phyloP scores from a whole-genome alignment of 2,329 filamentous ascomycete genomes.

The Fusarium haematococcum region DNA sequence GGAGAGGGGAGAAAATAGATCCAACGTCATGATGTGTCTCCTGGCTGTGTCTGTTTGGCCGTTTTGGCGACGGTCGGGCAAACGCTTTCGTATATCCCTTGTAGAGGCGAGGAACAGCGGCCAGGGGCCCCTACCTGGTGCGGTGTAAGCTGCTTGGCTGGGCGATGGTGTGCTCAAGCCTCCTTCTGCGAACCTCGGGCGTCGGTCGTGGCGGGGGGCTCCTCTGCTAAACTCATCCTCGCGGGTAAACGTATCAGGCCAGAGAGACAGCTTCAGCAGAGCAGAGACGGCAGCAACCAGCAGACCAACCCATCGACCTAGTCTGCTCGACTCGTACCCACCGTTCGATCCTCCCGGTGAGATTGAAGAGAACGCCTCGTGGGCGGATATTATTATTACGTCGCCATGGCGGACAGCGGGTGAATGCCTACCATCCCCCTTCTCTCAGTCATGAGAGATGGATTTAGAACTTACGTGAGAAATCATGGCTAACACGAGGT shows the following conservation, averaged over 20 bases:
- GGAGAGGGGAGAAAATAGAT: background rate
- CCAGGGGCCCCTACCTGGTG: background rate
- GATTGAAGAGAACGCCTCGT: background rate
- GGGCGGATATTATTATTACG: background rate
- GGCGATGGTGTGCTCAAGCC: background rate
- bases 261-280: constrained; percentile 3
- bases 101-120: background rate
- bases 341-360: background rate
- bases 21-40: constrained; percentile 7
- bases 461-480: background rate
- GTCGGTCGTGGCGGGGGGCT: constrained; percentile 25
- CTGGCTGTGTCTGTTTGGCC: background rate
- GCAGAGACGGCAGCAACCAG: background rate
- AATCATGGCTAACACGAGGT: constrained; percentile 15
- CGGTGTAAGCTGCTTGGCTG: background rate
- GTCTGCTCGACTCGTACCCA: background rate
- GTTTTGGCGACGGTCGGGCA: background rate
- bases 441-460: background rate
- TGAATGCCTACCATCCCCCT: constrained; percentile 4
- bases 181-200: background rate
- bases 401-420: constrained; percentile 34
- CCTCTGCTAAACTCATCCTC: constrained; percentile 16
- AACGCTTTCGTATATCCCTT: constrained; percentile 5
- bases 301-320: background rate
- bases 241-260: background rate